Percentiles rank a stretch among this genome's conserved stretches.
These are phyloP conservation scores for Harringtonia aguacate DNA, from an alignment of 2,329 filamentous ascomycete genomes.

Conservation along the genomic window DNA sequence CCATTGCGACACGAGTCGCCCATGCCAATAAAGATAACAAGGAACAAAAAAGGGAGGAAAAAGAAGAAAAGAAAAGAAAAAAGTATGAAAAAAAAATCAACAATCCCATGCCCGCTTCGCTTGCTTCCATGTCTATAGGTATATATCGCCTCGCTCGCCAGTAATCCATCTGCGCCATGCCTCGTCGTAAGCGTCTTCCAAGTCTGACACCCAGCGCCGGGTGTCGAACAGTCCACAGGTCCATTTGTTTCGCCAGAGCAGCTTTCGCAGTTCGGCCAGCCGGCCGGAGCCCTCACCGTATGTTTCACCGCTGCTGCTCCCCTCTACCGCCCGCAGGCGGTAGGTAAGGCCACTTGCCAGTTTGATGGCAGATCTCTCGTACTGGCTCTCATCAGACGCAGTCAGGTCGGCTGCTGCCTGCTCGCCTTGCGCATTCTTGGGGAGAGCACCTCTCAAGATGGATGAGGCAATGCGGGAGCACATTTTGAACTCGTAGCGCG, in stretches of 20 bases:
- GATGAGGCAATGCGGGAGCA: conserved; percentile 96
- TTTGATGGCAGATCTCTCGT: conserved; percentile 65
- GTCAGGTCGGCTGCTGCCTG: conserved; percentile 66
- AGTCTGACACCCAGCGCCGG: conserved; percentile 75
- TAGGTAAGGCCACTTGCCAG: conserved; percentile 58
- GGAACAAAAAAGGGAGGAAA: background rate
- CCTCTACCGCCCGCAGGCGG: conserved; percentile 11
- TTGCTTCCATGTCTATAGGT: conserved; percentile 36
- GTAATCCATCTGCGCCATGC: conserved; percentile 84
- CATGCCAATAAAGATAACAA: background rate
- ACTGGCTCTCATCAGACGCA: conserved; percentile 66
- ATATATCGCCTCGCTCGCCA: conserved; percentile 87
- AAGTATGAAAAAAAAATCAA: background rate
- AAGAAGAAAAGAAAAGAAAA: background rate
- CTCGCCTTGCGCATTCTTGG: conserved; percentile 55
- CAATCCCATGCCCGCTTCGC: background rate
- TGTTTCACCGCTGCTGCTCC: conserved; percentile 18
- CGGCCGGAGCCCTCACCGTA: conserved; percentile 53
- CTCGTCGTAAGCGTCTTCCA: conserved; percentile 79
- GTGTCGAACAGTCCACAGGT: conserved; percentile 86
- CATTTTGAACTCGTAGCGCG: conserved; percentile 96
- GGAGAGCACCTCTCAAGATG: conserved; percentile 81
- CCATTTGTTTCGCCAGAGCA: conserved; percentile 79
- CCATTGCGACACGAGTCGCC: no score
- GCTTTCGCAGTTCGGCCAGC: conserved; percentile 64